Base-by-base conservation (phyloP, 2,329 filamentous ascomycete species). In the Neonectria magnoliae region DNA sequence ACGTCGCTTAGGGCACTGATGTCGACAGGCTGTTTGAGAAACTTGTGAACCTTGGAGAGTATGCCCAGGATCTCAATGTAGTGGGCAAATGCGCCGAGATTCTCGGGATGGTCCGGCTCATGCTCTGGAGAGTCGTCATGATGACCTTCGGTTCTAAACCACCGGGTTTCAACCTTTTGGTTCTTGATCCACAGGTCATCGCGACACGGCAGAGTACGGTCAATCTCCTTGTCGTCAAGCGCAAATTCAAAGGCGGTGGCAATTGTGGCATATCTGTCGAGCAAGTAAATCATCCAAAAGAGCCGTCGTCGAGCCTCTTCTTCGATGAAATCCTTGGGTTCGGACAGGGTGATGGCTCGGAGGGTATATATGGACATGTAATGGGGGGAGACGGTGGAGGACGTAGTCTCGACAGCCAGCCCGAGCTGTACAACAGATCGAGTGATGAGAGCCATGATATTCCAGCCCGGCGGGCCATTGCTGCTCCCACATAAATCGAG, bases 231-330 rank as follows among this genome's bases (percentile, higher is more conserved):
- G 73, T 97, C 93, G 70, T 95, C 91, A 18, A 98, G 81, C 1
- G 93, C 93, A 76, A 97, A 97, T 71, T 97, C 93, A 71, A 97
- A 97, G 0, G 94, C 93, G 0, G 94, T 97, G 0, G 93, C 91
- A 60, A 97, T 90, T 0, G 94, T 97, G 1, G 93, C 93, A 75
- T 97, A 97, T 54, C 94, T 87, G 76, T 98, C 94, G 6, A 98
- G 84, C 13, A 97, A 81, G 75, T 97, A 98, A 11, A 97, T 90
- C 90, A 97, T 95, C 94, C 94, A 98, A 78, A 98, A 97, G 1
- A 97, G 82, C 27, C 94, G 85, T 29, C 94, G 87, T 29, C 94
- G 85, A 45, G 92, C 92, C 77, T 98, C 94, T 66, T 97, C 94
- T 76, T 97, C 94, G 60, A 97, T 91, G 78, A 94, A 97, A 66